Base-by-base conservation (phyloP, 352 stramenopile genomes). In the Pythium brassicae region DNA sequence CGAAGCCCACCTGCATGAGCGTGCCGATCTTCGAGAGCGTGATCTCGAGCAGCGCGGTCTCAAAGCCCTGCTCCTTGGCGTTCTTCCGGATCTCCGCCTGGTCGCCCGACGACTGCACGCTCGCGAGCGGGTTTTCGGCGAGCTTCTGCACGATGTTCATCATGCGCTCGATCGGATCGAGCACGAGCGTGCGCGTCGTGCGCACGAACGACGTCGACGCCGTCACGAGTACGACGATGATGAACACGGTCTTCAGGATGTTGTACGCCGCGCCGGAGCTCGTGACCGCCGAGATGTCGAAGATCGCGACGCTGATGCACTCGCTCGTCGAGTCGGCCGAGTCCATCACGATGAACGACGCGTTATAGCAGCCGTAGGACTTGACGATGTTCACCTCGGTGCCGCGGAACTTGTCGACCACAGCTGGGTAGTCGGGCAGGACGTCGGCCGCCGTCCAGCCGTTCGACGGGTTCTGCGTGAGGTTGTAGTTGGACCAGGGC, bases 121-220 rank as follows among this genome's bases (percentile, higher is more conserved):
- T 92, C n/a, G 84, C 78, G 12, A 96, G 64, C 8, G 87, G 89
- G 40, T 97, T 96, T 56, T 92, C 86, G 0, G 88, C 87, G 6
- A 97, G 72, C 26, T 89, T 84, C 53, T 95, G 82, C 8, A 97
- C 86, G 23, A 95, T 87, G 32, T 72, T 68, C 72, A 96, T 95
- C 89, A 97, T 97, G 42, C 90, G 88, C 60, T 97, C 87, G 46
- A 96, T 96, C 1, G 87, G 89, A 45, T 95, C 74, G 15, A 96
- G 78, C 22, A 97, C 86, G 37, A 96, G 79, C 25, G 78, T 73
- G 12, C 87, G 88, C 7, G 84, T 72, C 47, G 85, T 94, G 55
- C 77, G 83, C 50, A 92, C 92, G 57, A 95, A 97, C 14, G 73
- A 82, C 11, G 83, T 90, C 44, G 84, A 92, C 6, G 76, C 78